Evolutionary conservation across 2,329 filamentous ascomycete species (phyloP).

Genomic region (Stagonosporopsis tanaceti): DNA sequence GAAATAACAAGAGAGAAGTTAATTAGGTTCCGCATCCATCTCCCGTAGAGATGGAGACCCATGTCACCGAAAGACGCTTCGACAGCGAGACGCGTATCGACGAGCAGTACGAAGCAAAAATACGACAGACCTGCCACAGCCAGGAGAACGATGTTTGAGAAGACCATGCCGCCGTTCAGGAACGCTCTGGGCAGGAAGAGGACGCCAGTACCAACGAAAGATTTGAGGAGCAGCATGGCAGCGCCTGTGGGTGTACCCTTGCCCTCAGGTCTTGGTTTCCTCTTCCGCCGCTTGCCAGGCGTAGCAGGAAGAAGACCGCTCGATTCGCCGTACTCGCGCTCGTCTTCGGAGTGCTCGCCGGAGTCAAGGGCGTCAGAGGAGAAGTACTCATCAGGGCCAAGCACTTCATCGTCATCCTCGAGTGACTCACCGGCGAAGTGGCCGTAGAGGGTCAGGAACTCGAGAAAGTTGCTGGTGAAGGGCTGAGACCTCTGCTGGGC

Average conservation of each 20-base stretch:
- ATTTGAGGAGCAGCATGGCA: slow-evolving; percentile 88
- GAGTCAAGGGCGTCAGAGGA: slow-evolving; percentile 75
- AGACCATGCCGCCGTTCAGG: slow-evolving; percentile 95
- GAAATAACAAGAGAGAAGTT: slow-evolving; percentile 92
- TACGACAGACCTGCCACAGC: slow-evolving; percentile 87
- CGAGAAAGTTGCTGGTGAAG: slow-evolving; percentile 91
- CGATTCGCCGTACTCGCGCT: slow-evolving; percentile 84
- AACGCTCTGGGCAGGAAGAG: slow-evolving; percentile 92
- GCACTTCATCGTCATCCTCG: slow-evolving; percentile 92
- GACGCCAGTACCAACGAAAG: slow-evolving; percentile 95
- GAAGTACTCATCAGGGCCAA: slow-evolving; percentile 90
- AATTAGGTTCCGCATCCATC: slow-evolving; percentile 87
- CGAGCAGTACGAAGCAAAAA: slow-evolving; percentile 95
- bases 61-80: slow-evolving; percentile 98
- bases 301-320: slow-evolving; percentile 74
- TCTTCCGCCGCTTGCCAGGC: slow-evolving; percentile 72
- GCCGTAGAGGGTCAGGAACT: slow-evolving; percentile 93
- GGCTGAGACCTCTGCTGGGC: slow-evolving; percentile 36
- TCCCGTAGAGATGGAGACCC: slow-evolving; percentile 88
- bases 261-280: slow-evolving; percentile 79
- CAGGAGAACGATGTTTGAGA: slow-evolving; percentile 91
- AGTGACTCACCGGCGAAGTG: slow-evolving; percentile 98
- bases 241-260: slow-evolving; percentile 82
- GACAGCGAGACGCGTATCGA: slow-evolving; percentile 83
- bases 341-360: slow-evolving; percentile 60